These are phyloP conservation scores for Clarkia xantiana DNA, from an alignment of 345 rosid species.

Conservation along the genomic window DNA sequence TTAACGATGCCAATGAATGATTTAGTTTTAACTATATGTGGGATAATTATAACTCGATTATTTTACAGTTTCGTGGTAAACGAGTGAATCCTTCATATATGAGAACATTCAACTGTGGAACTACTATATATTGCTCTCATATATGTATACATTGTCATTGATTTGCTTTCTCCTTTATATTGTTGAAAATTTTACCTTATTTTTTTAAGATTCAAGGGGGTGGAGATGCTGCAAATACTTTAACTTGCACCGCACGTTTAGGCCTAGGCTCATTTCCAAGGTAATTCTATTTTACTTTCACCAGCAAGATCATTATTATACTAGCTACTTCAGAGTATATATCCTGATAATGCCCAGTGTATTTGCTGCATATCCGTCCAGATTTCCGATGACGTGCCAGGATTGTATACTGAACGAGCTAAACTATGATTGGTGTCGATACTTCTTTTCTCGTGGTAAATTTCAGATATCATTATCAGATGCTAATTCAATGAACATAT, in stretches of 20 bases:
- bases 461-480: too few species aligned
- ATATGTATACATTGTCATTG: too few species aligned
- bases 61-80: too few species aligned
- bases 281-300: constrained; percentile 2
- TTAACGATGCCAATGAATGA: too few species aligned
- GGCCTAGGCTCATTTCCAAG: constrained; percentile 34
- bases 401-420: constrained; percentile 21
- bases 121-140: not conserved
- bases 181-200: not conserved
- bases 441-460: constrained; percentile 25
- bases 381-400: constrained; percentile 26
- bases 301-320: not conserved
- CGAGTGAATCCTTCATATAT: too few species aligned
- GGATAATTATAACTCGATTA: too few species aligned
- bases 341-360: too few species aligned
- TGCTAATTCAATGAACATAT: too few species aligned
- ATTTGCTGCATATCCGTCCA: constrained; percentile 2
- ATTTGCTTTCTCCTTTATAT: too few species aligned
- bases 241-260: constrained; percentile 29
- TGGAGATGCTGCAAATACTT: constrained; percentile 30
- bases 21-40: too few species aligned
- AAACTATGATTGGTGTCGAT: constrained; percentile 21
- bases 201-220: constrained; percentile 32
- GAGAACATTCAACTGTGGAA: too few species aligned
- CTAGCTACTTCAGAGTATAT: too few species aligned